These are phyloP conservation scores for Aspergillus funiculosus DNA, from an alignment of 495 filamentous ascomycete species.

Conservation along the genomic window DNA sequence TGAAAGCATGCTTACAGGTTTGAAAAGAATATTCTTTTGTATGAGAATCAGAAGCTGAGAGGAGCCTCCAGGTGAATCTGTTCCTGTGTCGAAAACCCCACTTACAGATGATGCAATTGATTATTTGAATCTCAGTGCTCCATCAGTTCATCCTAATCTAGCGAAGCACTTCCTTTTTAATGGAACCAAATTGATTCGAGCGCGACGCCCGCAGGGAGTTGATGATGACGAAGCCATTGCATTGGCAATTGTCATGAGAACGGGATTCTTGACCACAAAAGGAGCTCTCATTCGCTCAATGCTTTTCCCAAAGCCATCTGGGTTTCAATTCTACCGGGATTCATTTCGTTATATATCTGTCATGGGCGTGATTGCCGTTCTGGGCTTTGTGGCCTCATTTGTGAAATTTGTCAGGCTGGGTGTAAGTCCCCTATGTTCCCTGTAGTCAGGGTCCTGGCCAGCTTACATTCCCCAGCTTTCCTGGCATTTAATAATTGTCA, in stretches of 20 bases:
- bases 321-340: slow-evolving; percentile 96
- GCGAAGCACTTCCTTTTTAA: slow-evolving; percentile 88
- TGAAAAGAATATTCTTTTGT: slow-evolving; percentile 4
- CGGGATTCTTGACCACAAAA: slow-evolving; percentile 96
- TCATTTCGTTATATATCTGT: slow-evolving; percentile 98
- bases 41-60: background rate
- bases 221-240: slow-evolving; percentile 87
- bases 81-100: slow-evolving; percentile 89
- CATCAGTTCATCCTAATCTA: slow-evolving; percentile 70
- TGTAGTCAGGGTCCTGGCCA: background rate
- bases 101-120: slow-evolving; percentile 75
- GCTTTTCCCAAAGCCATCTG: slow-evolving; percentile 96
- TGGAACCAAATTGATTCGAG: slow-evolving; percentile 92
- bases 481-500: slow-evolving; percentile 84
- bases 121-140: slow-evolving; percentile 66
- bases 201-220: slow-evolving; percentile 76
- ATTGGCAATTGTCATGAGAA: slow-evolving; percentile 84
- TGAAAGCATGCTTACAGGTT: slow-evolving; percentile 97
- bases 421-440: slow-evolving; percentile 31
- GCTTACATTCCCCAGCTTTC: slow-evolving; percentile 48
- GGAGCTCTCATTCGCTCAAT: slow-evolving; percentile 94
- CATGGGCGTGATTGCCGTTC: slow-evolving; percentile 80
- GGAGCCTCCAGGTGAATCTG: slow-evolving; percentile 77
- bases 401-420: slow-evolving; percentile 84
- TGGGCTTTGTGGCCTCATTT: slow-evolving; percentile 87